Conservation (phyloP, 768 basidiomycete species). For the Trametes coccinea region DNA sequence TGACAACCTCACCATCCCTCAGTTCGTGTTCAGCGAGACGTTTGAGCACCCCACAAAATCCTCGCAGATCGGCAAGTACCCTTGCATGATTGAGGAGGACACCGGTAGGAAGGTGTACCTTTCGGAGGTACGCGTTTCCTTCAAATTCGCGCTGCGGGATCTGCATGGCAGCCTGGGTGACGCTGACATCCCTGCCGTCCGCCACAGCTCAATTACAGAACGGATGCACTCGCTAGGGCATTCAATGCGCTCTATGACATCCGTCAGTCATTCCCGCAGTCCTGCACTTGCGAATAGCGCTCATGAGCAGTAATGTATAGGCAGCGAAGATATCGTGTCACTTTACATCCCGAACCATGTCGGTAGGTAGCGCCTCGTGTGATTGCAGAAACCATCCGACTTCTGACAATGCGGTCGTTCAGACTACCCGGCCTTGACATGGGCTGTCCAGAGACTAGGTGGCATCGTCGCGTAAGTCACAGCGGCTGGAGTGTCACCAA, state of each 20-base stretch:
- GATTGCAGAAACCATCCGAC: background rate
- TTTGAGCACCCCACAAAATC: constrained; percentile 15
- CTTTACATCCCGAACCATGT: constrained; percentile 31
- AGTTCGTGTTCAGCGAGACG: constrained; percentile 19
- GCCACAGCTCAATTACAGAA: constrained; percentile 7
- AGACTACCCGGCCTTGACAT: constrained; percentile 18
- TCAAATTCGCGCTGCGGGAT: background rate
- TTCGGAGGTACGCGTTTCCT: constrained; percentile 10
- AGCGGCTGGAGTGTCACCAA: background rate
- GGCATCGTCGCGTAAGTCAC: constrained; percentile 20
- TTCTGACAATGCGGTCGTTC: background rate
- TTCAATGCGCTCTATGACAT: constrained; percentile 7
- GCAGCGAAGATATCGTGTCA: constrained; percentile 3
- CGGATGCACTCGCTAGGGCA: constrained; percentile 7
- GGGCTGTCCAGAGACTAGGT: constrained; percentile 18
- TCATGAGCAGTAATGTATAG: background rate
- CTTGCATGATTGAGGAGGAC: constrained; percentile 23
- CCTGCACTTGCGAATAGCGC: background rate
- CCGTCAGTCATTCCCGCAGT: background rate
- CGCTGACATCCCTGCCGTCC: no score
- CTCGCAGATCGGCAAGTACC: background rate
- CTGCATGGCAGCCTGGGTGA: no score
- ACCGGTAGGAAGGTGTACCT: constrained; percentile 18
- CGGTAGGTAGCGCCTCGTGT: background rate
- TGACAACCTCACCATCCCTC: constrained; percentile 20